Base-by-base conservation (phyloP, 2,329 filamentous ascomycete genomes). In the Colletotrichum sp. region DNA sequence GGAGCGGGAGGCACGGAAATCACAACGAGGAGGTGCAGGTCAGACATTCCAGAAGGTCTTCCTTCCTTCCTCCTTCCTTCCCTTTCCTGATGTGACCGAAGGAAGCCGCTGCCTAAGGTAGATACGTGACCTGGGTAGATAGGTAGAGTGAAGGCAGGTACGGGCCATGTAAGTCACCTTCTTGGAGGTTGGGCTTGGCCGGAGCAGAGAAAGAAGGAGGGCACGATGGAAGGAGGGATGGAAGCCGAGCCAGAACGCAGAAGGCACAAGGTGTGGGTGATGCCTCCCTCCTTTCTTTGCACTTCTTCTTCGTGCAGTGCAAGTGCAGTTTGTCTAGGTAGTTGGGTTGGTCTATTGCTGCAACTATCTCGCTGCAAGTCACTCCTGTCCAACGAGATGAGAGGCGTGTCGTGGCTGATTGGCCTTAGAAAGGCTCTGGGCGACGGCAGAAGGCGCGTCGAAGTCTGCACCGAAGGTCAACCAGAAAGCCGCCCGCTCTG, bases 381-480 rank as follows among this genome's bases (percentile, higher is more conserved):
- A 72, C 70, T n/a, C 67, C 64, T 60, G 21, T 52, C 36, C 34
- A 52, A 65, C 32, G 28, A 36, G 58, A 52, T 28, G 21, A 30
- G 38, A 52, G 21, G 36, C n/a, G n/a, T 56, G 43, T n/a, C 38
- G 12, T 24, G 24, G 65, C 7, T 36, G 65, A 18, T 56, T 67
- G 65, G 65, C 26, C 65, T 61, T 12, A 38, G 67, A 70, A 60
- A 28, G 28, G 21, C 32, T 48, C 43, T 73, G 61, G 6, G 9
- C 13, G 62, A 67, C 43, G 73, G 73, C 69, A 75, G 73, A 75
- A 75, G 73, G 56, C 64, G 73, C 56, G 73, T 75, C 73, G 73
- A 75, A 75, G 69, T 62, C 73, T 75, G 73, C 73, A 75, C 32
- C 58, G 73, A 75, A 75, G 73, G 36, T 75, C 73, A 61, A 32